Percentiles rank a stretch among this genome's conserved stretches.
These are phyloP conservation scores for Leishmania tarentolae DNA, from an alignment of 208 protist species.

Conservation along the genomic window DNA sequence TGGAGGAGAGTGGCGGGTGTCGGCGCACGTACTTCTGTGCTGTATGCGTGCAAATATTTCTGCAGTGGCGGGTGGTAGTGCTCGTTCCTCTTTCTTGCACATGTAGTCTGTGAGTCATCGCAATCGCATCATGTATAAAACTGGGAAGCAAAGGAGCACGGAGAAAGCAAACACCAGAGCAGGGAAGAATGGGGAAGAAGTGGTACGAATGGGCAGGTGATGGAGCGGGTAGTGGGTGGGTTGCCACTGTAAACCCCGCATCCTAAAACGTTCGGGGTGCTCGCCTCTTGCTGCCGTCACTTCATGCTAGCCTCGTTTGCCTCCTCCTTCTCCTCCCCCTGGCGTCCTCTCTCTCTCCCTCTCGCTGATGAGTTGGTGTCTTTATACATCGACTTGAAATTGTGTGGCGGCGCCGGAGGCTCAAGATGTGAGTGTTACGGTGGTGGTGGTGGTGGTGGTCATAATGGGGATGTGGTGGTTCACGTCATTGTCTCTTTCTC, in stretches of 20 bases:
- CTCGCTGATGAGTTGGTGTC: too few relatives aligned
- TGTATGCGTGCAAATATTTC: not conserved
- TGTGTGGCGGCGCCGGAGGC: not conserved
- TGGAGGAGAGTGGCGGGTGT: not conserved
- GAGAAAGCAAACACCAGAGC: not conserved
- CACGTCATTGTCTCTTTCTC: not conserved
- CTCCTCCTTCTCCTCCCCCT: not conserved
- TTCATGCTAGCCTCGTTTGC: not conserved
- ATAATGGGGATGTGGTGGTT: not conserved
- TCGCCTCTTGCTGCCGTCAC: not conserved
- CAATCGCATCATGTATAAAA: not conserved
- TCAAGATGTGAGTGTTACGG: not conserved
- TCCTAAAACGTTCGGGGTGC: too few relatives aligned
- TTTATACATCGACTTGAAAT: too few relatives aligned
- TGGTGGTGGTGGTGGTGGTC: not conserved
- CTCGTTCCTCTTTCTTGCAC: not conserved
- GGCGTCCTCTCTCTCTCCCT: too few relatives aligned
- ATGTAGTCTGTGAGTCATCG: not conserved
- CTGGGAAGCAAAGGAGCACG: not conserved
- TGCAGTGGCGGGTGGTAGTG: not conserved
- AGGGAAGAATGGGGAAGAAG: not conserved
- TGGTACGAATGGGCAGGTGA: not conserved
- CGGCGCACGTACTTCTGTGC: not conserved
- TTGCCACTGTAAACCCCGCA: not conserved
- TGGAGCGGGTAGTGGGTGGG: not conserved